Evolutionary conservation across 2,329 filamentous ascomycete genomes (phyloP).

Genomic region (Colletotrichum noveboracense): DNA sequence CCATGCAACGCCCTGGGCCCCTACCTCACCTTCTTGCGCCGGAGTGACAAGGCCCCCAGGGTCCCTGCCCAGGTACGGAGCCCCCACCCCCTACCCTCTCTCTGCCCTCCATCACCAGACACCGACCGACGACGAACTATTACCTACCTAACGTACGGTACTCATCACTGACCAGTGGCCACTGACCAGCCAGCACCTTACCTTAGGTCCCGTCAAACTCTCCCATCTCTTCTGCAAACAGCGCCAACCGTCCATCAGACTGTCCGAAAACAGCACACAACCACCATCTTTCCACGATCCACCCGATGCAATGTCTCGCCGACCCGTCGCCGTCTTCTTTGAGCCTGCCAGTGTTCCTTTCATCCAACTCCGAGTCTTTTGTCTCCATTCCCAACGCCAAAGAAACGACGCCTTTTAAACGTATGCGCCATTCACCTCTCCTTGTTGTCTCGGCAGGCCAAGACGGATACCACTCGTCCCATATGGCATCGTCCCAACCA

Average conservation of each 20-base stretch:
- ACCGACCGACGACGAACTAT: not conserved
- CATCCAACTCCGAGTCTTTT: not conserved
- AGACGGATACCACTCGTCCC: not conserved
- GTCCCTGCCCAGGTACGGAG: not conserved
- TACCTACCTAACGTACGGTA: not conserved
- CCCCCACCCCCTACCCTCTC: not conserved
- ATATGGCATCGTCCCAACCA: not conserved
- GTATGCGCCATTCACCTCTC: not conserved
- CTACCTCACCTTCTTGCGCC: not conserved
- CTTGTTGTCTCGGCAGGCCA: not conserved
- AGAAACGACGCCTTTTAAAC: not conserved
- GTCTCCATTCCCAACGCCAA: not conserved
- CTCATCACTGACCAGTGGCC: not conserved
- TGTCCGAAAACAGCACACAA: not conserved
- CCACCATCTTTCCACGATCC: not conserved
- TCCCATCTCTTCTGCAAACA: not conserved
- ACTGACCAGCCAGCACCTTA: not conserved
- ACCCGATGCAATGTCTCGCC: constrained; percentile 1
- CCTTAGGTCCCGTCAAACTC: not conserved
- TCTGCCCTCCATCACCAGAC: not conserved
- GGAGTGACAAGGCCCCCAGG: not conserved
- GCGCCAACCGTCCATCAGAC: not conserved
- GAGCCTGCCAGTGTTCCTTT: not conserved
- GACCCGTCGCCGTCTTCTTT: not conserved
- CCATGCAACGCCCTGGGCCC: not conserved